Evolutionary conservation across 2,329 filamentous ascomycete species (phyloP), one percentile per base, ranked within the genome.

Genomic region (Monosporascus sp.): DNA sequence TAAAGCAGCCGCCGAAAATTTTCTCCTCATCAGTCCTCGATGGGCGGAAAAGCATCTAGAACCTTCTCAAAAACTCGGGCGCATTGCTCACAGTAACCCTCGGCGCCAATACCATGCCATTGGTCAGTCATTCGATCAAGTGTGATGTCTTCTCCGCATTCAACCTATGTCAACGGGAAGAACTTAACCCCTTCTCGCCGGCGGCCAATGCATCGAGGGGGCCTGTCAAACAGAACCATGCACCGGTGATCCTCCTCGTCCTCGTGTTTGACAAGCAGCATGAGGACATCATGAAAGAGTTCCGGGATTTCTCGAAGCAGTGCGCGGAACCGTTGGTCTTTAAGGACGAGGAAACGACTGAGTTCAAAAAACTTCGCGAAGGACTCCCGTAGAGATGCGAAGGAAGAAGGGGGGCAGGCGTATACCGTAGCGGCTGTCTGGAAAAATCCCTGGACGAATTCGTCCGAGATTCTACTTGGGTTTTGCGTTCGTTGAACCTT

Each of bases 391-490:
- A 46, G n/a, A 6, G 9, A 2, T 2, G 2, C 2, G 6, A 24
- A 26, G 14, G 43, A 31, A 3, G 22, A 20, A 22, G 7, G 14
- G 6, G 11, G 7, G 1, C 7, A 2, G 14, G 43, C 1, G 6
- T 46, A 46, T 28, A 14, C 24, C 1, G 14, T 28, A 3, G 22
- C 22, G 9, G 24, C 43, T 11, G 43, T 3, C 2, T 46, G 5
- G 24, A 46, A 46, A 14, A 46, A 46, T 3, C 24, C 43, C 1
- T 6, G 1, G 43, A 46, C 14, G 20, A 46, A 46, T 0, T n/a
- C 24, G n/a, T 46, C 15, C 0, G 24, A 11, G 3, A 46, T 26
- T 1, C 1, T 0, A 14, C 9, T 2, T 2, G n/a, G 5, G 1
- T 28, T 2, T 3, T 9, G 1, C 17, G 22, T n/a, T 18, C 5